Conservation (phyloP, 345 rosid genomes). For the Pistacia vera region DNA sequence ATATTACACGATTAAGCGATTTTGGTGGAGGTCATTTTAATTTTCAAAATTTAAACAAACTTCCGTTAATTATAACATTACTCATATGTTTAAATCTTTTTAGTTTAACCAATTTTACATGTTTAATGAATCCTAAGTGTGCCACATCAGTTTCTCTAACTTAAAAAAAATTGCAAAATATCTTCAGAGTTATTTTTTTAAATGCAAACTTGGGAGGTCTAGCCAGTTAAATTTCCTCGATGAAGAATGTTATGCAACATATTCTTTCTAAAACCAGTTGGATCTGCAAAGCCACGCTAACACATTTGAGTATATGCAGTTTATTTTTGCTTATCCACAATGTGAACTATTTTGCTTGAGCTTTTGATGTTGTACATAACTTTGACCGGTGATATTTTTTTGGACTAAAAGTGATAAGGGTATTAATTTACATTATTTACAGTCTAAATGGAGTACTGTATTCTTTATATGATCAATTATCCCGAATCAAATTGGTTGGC, state of each 20-base stretch:
- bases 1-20: too few relatives aligned
- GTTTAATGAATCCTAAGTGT: too few relatives aligned
- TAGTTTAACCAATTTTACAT: too few relatives aligned
- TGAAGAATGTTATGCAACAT: not conserved
- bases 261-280: not conserved
- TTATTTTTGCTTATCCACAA: not conserved
- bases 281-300: not conserved
- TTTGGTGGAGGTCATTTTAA: too few relatives aligned
- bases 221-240: not conserved
- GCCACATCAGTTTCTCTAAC: too few relatives aligned
- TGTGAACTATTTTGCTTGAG: not conserved
- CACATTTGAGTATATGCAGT: not conserved
- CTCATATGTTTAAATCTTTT: too few relatives aligned
- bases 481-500: constrained; percentile 71
- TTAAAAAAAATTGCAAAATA: too few relatives aligned
- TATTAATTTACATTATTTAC: constrained; percentile 40
- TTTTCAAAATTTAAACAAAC: too few relatives aligned
- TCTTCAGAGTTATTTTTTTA: too few relatives aligned
- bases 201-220: too few relatives aligned
- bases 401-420: not conserved
- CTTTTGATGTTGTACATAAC: constrained; percentile 11
- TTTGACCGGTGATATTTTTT: not conserved
- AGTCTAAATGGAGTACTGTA: constrained; percentile 23
- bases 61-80: too few relatives aligned
- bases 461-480: constrained; percentile 21